phyloP scores from a whole-genome alignment of 2,329 filamentous ascomycete genomes.

The Trichoderma brevicompactum region DNA sequence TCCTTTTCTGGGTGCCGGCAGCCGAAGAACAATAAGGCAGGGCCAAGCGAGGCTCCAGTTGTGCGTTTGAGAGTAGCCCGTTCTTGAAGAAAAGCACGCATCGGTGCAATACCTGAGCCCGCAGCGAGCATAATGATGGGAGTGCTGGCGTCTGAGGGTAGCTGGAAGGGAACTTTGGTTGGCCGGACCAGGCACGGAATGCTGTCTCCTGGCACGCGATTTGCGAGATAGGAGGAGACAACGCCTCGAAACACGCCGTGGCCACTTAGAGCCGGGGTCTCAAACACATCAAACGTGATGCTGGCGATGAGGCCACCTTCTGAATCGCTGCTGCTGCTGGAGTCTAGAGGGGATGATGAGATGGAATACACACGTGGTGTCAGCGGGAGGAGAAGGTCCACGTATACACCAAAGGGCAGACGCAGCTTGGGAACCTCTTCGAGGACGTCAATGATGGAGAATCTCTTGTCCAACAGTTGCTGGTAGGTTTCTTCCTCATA shows the following conservation, averaged over 20 bases:
- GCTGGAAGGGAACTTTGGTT: constrained; percentile 1
- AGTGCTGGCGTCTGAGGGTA: background rate
- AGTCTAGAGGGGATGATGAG: constrained; percentile 3
- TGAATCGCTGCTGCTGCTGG: background rate
- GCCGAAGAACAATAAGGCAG: constrained; percentile 59
- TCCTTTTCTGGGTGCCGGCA: constrained; percentile 58
- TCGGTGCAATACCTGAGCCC: constrained; percentile 55
- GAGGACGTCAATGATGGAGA: too few species aligned
- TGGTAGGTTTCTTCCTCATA: too few species aligned
- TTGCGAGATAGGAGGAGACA: constrained; percentile 2
- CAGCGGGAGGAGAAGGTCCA: too few species aligned
- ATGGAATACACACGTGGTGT: background rate
- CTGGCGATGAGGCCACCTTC: too few species aligned
- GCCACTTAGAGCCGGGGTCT: constrained; percentile 9
- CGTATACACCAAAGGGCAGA: too few species aligned
- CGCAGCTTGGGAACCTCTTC: too few species aligned
- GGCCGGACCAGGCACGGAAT: constrained; percentile 3
- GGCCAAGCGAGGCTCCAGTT: constrained; percentile 31
- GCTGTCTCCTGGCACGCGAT: background rate
- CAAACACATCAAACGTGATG: constrained; percentile 1
- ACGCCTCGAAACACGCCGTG: constrained; percentile 7
- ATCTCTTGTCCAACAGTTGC: too few species aligned
- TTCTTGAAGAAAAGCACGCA: constrained; percentile 38
- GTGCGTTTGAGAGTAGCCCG: constrained; percentile 33
- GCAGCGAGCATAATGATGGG: constrained; percentile 55